Evolutionary conservation across 1,139 yeast genomes (phyloP), one percentile per base, ranked within the genome.

Genomic region (Blastobotrys proliferans): DNA sequence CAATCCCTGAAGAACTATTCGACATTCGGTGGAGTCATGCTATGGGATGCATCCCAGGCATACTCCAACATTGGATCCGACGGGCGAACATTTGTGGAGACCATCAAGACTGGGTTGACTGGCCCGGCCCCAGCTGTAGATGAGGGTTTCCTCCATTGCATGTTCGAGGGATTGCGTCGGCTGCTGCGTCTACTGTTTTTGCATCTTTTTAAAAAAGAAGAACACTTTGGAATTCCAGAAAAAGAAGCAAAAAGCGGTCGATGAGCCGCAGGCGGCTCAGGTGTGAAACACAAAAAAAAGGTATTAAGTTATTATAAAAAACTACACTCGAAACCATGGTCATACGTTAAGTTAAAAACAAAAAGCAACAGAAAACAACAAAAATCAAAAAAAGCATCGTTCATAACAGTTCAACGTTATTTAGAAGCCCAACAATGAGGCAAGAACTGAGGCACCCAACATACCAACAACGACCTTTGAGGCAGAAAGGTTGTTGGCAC

Each of bases 11-110:
- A 52, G 38, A 52, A 63, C 32, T 62, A 68, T 45, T 36, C 53
- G 17, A 64, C 74, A 40, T 84, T 87, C 57, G 96, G 95, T 50
- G 97, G 97, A 58, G 74, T 88, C 51, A 79, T 84, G 68, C 67
- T 87, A 53, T 88, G 97, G 96, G 96, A 88, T 66, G 95, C 95
- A 40, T 82, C 94, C 43, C 88, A 83, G 62, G 87, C 81, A n/a
- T 74, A 71, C 61, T 62, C 71, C 3, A 84, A 84, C 25, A n/a
- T n/a, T n/a, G n/a, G n/a, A n/a, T n/a, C n/a, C n/a, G n/a, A n/a
- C n/a, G n/a, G n/a, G n/a, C n/a, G n/a, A n/a, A n/a, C n/a, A n/a
- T n/a, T n/a, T n/a, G n/a, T n/a, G n/a, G n/a, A n/a, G n/a, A n/a
- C n/a, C n/a, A n/a, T n/a, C n/a, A n/a, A n/a, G n/a, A n/a, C n/a